phyloP scores from a whole-genome alignment of 2,329 filamentous ascomycete genomes.

The Purpureocillium takamizusanense region DNA sequence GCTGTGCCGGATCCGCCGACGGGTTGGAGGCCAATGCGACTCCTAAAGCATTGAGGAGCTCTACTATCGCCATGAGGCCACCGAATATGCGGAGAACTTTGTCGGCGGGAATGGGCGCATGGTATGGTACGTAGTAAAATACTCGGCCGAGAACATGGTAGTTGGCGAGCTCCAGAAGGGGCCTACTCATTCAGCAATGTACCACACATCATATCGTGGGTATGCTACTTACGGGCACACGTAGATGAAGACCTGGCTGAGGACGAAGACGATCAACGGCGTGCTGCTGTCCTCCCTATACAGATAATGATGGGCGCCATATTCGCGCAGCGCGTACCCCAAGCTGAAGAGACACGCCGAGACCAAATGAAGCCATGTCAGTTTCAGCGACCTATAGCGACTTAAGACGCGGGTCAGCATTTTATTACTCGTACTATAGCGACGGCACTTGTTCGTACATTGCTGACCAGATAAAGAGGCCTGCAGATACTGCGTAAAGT shows the following conservation, averaged over 20 bases:
- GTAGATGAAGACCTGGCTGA: constrained; percentile 29
- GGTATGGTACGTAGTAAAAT: constrained; percentile 53
- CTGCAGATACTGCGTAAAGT: constrained; percentile 31
- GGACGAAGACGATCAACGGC: constrained; percentile 31
- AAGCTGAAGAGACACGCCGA: constrained; percentile 33
- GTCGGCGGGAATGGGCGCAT: constrained; percentile 41
- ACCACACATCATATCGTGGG: background rate
- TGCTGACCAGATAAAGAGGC: no score
- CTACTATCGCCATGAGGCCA: constrained; percentile 33
- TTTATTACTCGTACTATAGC: no score
- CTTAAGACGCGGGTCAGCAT: no score
- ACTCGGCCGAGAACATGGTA: constrained; percentile 55
- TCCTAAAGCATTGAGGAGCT: constrained; percentile 35
- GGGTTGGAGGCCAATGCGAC: constrained; percentile 30
- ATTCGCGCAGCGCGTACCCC: constrained; percentile 44
- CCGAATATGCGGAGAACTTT: constrained; percentile 38
- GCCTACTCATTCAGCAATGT: constrained; percentile 26
- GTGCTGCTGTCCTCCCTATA: constrained; percentile 14
- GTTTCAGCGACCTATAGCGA: no score
- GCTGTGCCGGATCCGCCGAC: constrained; percentile 13
- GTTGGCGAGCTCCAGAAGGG: constrained; percentile 53
- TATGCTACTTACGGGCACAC: constrained; percentile 25
- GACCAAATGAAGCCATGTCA: no score
- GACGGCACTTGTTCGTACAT: no score
- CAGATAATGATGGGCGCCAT: constrained; percentile 38